phyloP scores from a whole-genome alignment of 1,139 yeast genomes.

The Geotrichum bryndzae region DNA sequence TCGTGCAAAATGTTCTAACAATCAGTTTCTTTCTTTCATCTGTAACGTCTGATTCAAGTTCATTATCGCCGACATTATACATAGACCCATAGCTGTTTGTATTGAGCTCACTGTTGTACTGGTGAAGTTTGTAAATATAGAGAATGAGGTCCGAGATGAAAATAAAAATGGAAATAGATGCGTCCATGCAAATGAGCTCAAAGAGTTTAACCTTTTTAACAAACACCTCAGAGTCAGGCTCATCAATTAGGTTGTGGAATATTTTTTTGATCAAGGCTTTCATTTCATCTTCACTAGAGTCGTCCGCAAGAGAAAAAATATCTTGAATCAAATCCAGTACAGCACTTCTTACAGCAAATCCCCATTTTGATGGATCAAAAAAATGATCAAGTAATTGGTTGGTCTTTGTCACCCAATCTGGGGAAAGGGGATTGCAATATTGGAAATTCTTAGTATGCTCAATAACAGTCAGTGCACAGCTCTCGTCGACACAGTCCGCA shows the following conservation, averaged over 20 bases:
- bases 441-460: constrained; percentile 46
- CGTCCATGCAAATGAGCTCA: constrained; percentile 19
- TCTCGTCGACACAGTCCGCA: constrained; percentile 38
- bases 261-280: constrained; percentile 21
- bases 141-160: neutral
- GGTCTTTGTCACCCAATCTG: constrained; percentile 50
- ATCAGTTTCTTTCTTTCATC: constrained; percentile 9
- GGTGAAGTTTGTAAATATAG: neutral
- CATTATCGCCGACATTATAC: neutral
- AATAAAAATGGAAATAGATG: constrained; percentile 16
- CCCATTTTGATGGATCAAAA: constrained; percentile 36
- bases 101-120: neutral
- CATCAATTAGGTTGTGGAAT: constrained; percentile 21
- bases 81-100: neutral
- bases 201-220: constrained; percentile 33
- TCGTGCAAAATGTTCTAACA: constrained; percentile 26
- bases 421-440: constrained; percentile 49
- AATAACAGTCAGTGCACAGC: constrained; percentile 41
- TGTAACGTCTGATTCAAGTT: neutral
- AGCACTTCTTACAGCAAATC: constrained; percentile 38
- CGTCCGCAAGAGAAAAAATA: constrained; percentile 32
- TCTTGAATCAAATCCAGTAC: constrained; percentile 44
- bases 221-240: constrained; percentile 37
- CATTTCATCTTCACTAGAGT: constrained; percentile 21
- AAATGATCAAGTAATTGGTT: constrained; percentile 44